Evolutionary conservation across 495 filamentous ascomycete species (phyloP), one percentile per base, ranked within the genome.

Genomic region (Penicillium steckii): DNA sequence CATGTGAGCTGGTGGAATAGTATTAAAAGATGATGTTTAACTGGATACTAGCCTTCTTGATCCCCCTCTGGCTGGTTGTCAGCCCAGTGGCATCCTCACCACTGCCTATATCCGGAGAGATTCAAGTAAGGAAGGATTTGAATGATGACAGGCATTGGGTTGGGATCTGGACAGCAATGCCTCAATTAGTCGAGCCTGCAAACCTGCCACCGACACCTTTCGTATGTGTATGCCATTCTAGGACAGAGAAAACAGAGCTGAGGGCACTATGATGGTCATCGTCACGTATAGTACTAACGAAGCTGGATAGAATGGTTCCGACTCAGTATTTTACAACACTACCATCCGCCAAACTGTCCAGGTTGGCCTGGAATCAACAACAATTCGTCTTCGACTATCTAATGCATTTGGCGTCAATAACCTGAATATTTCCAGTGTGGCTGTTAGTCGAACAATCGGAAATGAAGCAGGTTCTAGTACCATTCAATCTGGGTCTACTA

Each of bases 291-390:
- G 8, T 5, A 15, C 33, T 37, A 37, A 37, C 8, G 0, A 37
- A 8, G 33, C 8, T 29, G 8, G 8, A 41, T 41, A 41, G 38
- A 41, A 41, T 41, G 38, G 38, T 19, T 41, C 38, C 0, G 18
- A 1, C 17, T 2, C 18, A 2, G 59, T 74, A 42, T 76, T 79
- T 57, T 22, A 46, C 25, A 82, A 86, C 48, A 76, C 82, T 15
- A 88, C 86, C 2, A 71, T 89, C 46, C 82, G 86, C 8, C 85
- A 89, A 62, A 90, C 85, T 0, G 58, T 88, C 2, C 79, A 83
- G 43, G 60, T 85, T 25, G 80, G 82, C 3, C 70, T 87, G 18
- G 76, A 73, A 3, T 48, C 64, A 0, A 71, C 6, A 61, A 76
- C 19, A 74, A 76, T 18, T 71, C 81, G 86, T 15, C 61, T 90